A percentile compares a stretch with the other conserved stretches of the same genome.
phyloP scores from a whole-genome alignment of 2,329 filamentous ascomycete genomes.

The Hypoxylon sp. region DNA sequence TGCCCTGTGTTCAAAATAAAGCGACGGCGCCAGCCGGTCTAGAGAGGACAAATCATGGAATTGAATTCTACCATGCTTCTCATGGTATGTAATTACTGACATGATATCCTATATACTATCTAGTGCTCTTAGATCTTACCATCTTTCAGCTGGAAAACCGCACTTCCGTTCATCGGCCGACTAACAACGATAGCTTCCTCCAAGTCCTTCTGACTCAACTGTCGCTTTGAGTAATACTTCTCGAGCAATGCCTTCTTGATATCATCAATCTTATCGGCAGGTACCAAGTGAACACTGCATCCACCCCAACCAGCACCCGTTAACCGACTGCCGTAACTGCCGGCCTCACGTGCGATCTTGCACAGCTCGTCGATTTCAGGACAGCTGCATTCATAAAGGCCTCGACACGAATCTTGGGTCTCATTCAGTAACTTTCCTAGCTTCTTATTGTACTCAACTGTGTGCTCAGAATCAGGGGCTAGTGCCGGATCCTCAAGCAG shows the following conservation, averaged over 20 bases:
- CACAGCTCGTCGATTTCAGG: slow-evolving; percentile 94
- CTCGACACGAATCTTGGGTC: slow-evolving; percentile 89
- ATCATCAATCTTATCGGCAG: slow-evolving; percentile 82
- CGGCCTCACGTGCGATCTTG: slow-evolving; percentile 80
- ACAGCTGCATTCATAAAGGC: slow-evolving; percentile 92
- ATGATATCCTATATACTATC: slow-evolving; percentile 23
- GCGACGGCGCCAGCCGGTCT: not conserved
- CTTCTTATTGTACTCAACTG: slow-evolving; percentile 72
- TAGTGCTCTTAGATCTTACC: slow-evolving; percentile 50
- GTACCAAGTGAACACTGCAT: slow-evolving; percentile 93
- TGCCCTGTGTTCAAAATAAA: not conserved
- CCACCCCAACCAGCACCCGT: slow-evolving; percentile 98
- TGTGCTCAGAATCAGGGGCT: slow-evolving; percentile 64
- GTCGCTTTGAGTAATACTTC: slow-evolving; percentile 83
- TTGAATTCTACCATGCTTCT: not conserved
- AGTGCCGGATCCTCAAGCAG: slow-evolving; percentile 73
- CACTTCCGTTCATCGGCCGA: slow-evolving; percentile 83
- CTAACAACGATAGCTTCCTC: slow-evolving; percentile 88
- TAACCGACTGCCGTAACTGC: slow-evolving; percentile 86
- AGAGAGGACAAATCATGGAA: not conserved
- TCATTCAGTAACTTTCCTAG: slow-evolving; percentile 90
- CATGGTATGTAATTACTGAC: slow-evolving; percentile 9
- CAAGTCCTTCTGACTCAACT: slow-evolving; percentile 78
- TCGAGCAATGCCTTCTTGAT: slow-evolving; percentile 83
- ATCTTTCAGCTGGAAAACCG: slow-evolving; percentile 60